These are phyloP conservation scores for Aspergillus biplanus DNA, from an alignment of 495 filamentous ascomycete genomes.

Conservation along the genomic window DNA sequence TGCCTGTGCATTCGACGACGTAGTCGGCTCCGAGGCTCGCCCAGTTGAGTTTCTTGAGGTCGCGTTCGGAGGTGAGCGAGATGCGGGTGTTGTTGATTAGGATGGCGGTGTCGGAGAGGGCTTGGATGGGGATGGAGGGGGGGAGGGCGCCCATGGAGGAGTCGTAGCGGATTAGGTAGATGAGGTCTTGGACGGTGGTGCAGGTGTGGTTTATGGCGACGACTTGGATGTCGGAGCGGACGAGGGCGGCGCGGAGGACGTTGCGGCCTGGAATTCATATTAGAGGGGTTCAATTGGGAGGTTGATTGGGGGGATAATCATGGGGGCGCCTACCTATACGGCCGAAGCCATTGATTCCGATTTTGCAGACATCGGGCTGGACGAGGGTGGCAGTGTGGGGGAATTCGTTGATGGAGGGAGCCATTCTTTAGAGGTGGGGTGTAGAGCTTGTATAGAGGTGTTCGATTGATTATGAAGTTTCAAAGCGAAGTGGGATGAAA, in stretches of 20 bases:
- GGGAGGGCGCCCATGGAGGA: constrained; percentile 38
- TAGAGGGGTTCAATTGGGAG: not conserved
- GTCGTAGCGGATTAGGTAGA: constrained; percentile 45
- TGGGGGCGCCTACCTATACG: constrained; percentile 31
- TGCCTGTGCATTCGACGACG: constrained; percentile 42
- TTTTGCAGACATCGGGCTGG: constrained; percentile 24
- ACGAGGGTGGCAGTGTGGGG: constrained; percentile 17
- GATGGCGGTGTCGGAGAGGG: constrained; percentile 34
- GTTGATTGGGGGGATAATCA: not conserved
- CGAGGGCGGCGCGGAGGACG: constrained; percentile 39
- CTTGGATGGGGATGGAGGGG: constrained; percentile 31
- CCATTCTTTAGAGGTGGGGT: constrained; percentile 23
- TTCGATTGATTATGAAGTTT: not conserved
- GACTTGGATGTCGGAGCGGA: constrained; percentile 35
- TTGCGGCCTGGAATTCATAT: constrained; percentile 32
- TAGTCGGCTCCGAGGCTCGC: constrained; percentile 35
- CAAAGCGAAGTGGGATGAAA: not conserved
- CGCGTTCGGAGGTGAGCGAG: constrained; percentile 39
- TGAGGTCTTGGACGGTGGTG: constrained; percentile 36
- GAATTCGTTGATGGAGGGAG: constrained; percentile 36
- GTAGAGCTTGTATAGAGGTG: not conserved
- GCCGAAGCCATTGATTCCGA: constrained; percentile 43
- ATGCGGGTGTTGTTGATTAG: constrained; percentile 31
- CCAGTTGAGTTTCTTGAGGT: constrained; percentile 42
- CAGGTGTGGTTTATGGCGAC: constrained; percentile 45